These are phyloP conservation scores for Cryptococcus deneoformans DNA, from an alignment of 1,284 basidiomycete species.

Conservation along the genomic window DNA sequence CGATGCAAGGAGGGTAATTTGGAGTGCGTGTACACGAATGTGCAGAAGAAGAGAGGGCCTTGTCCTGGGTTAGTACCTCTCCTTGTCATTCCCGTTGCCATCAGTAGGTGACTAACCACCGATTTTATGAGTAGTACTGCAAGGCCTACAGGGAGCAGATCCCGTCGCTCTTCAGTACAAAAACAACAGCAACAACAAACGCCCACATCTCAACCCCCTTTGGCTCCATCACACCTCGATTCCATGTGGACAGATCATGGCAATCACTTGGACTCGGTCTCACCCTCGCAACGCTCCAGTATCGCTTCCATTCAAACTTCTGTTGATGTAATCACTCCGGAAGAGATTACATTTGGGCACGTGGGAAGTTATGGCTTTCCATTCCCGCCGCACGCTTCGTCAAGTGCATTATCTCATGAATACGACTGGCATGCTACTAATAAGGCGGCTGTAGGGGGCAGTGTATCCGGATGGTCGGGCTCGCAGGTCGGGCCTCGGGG, in stretches of 20 bases:
- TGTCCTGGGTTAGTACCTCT: slow-evolving; percentile 29
- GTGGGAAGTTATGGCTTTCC: not conserved
- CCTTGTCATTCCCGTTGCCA: not conserved
- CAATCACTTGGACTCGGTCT: not conserved
- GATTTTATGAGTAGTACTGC: slow-evolving; percentile 8
- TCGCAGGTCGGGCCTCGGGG: not conserved
- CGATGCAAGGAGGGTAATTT: slow-evolving; percentile 40
- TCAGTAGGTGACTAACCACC: not conserved
- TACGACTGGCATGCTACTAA: slow-evolving; percentile 1
- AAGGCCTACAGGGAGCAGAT: slow-evolving; percentile 12
- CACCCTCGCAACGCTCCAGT: slow-evolving; percentile 15
- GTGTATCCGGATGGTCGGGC: not conserved
- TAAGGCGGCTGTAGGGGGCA: not conserved
- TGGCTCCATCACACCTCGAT: not conserved
- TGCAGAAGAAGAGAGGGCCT: slow-evolving; percentile 46
- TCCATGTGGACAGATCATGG: not conserved
- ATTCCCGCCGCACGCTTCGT: not conserved
- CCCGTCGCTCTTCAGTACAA: slow-evolving; percentile 12
- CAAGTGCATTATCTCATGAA: not conserved
- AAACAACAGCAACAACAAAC: not conserved
- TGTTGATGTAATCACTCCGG: not conserved
- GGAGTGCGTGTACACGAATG: slow-evolving; percentile 39
- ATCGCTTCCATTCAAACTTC: slow-evolving; percentile 8
- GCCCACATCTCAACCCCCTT: no score
- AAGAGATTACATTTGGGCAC: not conserved